Evolutionary conservation across 116 monocot species (phyloP).

Genomic region (Thalassia testudinum): DNA sequence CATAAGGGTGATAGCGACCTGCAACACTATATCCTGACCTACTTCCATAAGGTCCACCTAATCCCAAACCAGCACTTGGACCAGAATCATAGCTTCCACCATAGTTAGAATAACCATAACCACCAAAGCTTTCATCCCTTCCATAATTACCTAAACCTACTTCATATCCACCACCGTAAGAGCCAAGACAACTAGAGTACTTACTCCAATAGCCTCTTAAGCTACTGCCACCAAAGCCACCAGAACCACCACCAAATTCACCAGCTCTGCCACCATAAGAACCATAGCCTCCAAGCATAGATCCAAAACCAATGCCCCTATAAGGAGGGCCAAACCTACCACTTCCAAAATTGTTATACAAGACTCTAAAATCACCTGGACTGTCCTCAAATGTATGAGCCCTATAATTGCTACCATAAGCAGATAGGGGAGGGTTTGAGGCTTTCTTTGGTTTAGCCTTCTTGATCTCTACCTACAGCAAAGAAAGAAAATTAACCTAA

Average conservation of each 20-base stretch:
- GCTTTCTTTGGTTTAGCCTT: conserved; percentile 85
- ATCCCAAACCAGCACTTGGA: conserved; percentile 24
- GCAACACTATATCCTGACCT: conserved; percentile 19
- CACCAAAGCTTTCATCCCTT: conserved; percentile 30
- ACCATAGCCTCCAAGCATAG: conserved; percentile 50
- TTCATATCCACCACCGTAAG: conserved; percentile 26
- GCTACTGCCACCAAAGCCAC: conserved; percentile 22
- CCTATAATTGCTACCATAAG: conserved; percentile 68
- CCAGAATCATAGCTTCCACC: conserved; percentile 44
- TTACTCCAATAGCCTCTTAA: conserved; percentile 12
- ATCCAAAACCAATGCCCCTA: conserved; percentile 45
- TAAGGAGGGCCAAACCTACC: conserved; percentile 31
- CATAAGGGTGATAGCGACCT: conserved; percentile 75
- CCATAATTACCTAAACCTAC: conserved; percentile 42
- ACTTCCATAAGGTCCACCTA: conserved; percentile 30
- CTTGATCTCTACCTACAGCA: conserved; percentile 76
- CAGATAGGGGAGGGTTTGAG: conserved; percentile 45
- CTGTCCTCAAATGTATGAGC: conserved; percentile 33
- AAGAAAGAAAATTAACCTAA: conserved; percentile 32
- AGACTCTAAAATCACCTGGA: conserved; percentile 39
- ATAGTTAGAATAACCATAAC: conserved; percentile 43
- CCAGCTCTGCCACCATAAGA: conserved; percentile 20
- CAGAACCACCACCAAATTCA: conserved; percentile 19
- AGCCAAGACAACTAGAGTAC: conserved; percentile 15
- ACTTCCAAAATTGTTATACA: conserved; percentile 37